Percentiles rank a stretch among this genome's conserved stretches.
Conservation (phyloP, 176 grass and related monocot species). For the Otatea glauca region DNA sequence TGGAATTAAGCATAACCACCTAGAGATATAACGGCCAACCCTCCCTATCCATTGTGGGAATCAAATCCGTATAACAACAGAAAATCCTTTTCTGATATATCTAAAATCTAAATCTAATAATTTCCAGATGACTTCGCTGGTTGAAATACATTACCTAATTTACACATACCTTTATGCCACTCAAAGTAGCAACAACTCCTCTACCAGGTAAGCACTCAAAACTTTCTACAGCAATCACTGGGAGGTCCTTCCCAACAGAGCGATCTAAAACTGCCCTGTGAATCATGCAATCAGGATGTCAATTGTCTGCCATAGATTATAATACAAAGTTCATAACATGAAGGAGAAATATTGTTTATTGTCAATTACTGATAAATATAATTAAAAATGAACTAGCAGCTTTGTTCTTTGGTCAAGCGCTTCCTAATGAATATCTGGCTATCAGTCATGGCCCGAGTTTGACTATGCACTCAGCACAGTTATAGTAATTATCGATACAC, state of each 20-base stretch:
- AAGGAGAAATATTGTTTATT: not conserved
- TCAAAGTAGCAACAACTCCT: constrained; percentile 92
- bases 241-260: constrained; percentile 85
- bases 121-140: not conserved
- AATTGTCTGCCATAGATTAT: constrained; percentile 33
- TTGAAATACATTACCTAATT: constrained; percentile 36
- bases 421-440: not conserved
- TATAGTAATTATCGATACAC: constrained; percentile 15
- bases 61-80: constrained; percentile 2
- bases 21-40: not conserved
- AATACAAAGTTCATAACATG: not conserved
- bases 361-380: constrained; percentile 2
- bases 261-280: constrained; percentile 97
- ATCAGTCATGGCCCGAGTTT: not conserved
- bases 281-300: constrained; percentile 51
- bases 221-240: constrained; percentile 81
- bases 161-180: constrained; percentile 66
- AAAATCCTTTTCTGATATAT: constrained; percentile 34
- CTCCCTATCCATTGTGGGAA: not conserved
- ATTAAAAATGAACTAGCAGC: not conserved
- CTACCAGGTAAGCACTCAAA: constrained; percentile 90
- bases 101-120: not conserved
- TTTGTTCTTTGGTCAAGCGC: not conserved
- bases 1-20: not conserved
- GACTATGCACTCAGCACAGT: not conserved